Evolutionary conservation across 352 stramenopile genomes (phyloP), one percentile per base, ranked within the genome.

Genomic region (Phytophthora macrochlamydospora): DNA sequence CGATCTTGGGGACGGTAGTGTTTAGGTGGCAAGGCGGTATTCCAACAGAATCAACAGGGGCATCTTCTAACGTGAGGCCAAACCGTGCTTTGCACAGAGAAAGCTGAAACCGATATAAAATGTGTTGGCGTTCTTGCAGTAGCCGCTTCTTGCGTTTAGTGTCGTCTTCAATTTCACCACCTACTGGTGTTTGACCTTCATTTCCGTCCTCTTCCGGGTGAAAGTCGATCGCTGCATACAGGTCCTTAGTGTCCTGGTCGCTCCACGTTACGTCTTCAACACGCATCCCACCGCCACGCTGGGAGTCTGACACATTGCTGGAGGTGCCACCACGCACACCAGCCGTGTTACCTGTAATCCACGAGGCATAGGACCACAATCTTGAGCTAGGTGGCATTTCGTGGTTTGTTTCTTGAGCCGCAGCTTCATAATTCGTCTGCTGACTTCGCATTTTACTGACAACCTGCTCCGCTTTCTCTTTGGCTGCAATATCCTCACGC

Each of bases 201-300:
- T 75, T 68, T 29, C 59, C 65, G 37, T 64, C 51, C 65, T 84
- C 49, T 2, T 81, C 71, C 1, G 88, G 88, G 59, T 93, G 73
- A 43, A 91, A 95, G 62, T 95, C 76, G 48, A 95, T 95, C 7
- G 86, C 86, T 18, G 89, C 80, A 37, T 91, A 95, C 2, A 95
- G 59, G 35, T 86, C 75, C 51, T 92, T 89, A 6, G 81, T 92
- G 51, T 95, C 88, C 62, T 93, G 78, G n/a, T 95, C 85, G 59
- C 83, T 94, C 86, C 86, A 94, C 57, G 85, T 79, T 3, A 93
- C 75, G 37, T 92, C 83, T 45, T 84, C 74, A 33, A 74, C 65
- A 37, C 64, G 51, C 7, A 78, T 18, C 5, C 57, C 52, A 51
- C 63, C 67, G 46, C 51, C 51, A 51, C 32, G 56, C 2, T 46